Evolutionary conservation across 2,329 filamentous ascomycete genomes (phyloP), one percentile per base, ranked within the genome.

Genomic region (Fusarium sublunatum): DNA sequence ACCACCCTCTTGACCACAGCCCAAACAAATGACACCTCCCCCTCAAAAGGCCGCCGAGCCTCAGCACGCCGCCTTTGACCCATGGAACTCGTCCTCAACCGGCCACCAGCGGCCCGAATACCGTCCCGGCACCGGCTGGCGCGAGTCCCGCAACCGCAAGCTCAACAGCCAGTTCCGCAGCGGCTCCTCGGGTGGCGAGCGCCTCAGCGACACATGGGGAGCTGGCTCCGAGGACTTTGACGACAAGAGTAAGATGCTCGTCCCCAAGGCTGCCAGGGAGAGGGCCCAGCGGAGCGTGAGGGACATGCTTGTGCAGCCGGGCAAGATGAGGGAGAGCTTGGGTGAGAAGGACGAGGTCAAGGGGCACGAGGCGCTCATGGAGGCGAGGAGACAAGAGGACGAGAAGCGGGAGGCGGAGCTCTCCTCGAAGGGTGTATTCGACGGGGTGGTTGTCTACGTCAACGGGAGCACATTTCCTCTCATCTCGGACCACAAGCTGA

Each of bases 401-500:
- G 84, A 84, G 28, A 78, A 77, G 53, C 85, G 80, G 75, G 78
- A 63, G 48, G 54, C 68, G 41, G 60, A 74, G 43, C 61, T 57
- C 57, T 61, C 31, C 6, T 40, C 60, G 6, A 73, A 69, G 65
- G 71, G 79, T 42, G 84, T 96, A 49, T 93, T 97, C 73, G 77
- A 85, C 40, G 86, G 88, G 13, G 82, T 93, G 22, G 88, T 86
- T 47, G 84, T 97, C 69, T 95, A 94, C 77, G 85, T 97, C 76
- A 97, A 97, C 76, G 93, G 93, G 59, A 93, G 91, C 66, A 96
- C 92, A 3, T 84, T 88, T 58, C 93, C 93, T 2, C 76, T 87
- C 24, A 85, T 97, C 61, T 96, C 91, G 12, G 93, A 97, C 75
- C 91, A 96, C 78, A 90, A 86, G 73, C 84, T 97, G 54, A 96